phyloP scores from a whole-genome alignment of 2,329 filamentous ascomycete species.

The Penicillium olsonii region DNA sequence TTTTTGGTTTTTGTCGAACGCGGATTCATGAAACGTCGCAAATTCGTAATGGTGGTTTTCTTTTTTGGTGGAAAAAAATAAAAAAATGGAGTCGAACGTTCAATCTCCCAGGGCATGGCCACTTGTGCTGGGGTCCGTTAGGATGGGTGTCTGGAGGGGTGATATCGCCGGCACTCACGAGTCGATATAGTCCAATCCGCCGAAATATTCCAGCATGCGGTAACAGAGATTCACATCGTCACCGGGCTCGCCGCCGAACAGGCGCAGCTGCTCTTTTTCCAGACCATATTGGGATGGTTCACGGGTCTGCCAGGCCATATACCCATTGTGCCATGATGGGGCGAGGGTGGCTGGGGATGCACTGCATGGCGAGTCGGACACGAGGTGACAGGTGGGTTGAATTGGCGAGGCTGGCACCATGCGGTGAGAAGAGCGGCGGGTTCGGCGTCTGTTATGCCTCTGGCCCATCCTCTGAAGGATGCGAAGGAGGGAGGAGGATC shows the following conservation, averaged over 20 bases:
- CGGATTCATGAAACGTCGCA: conserved; percentile 22
- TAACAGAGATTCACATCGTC: conserved; percentile 49
- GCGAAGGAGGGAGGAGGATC: conserved; percentile 4
- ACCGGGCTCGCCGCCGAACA: conserved; percentile 48
- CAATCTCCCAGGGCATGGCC: conserved; percentile 31
- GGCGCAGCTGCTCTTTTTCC: conserved; percentile 46
- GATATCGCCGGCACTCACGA: conserved; percentile 32
- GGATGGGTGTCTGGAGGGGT: conserved; percentile 14
- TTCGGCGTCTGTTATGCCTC: conserved; percentile 49
- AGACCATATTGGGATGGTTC: conserved; percentile 35
- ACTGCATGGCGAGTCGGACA: conserved; percentile 21
- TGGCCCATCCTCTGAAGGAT: conserved; percentile 43
- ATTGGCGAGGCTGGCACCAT: conserved; percentile 12
- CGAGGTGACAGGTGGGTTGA: conserved; percentile 15
- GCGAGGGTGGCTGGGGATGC: conserved; percentile 33
- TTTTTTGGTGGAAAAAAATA: conserved; percentile 15
- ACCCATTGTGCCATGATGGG: conserved; percentile 46
- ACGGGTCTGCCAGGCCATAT: conserved; percentile 42
- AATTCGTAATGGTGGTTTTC: conserved; percentile 14
- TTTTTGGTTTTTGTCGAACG: conserved; percentile 19
- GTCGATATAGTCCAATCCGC: conserved; percentile 51
- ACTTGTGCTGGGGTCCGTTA: conserved; percentile 20
- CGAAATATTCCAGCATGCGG: conserved; percentile 53
- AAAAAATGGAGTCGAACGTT: conserved; percentile 5
- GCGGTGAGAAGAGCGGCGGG: conserved; percentile 42